Percentiles rank a stretch among this genome's conserved stretches.
Conservation (phyloP, 495 filamentous ascomycete species). For the Penicillium samsonianum region DNA sequence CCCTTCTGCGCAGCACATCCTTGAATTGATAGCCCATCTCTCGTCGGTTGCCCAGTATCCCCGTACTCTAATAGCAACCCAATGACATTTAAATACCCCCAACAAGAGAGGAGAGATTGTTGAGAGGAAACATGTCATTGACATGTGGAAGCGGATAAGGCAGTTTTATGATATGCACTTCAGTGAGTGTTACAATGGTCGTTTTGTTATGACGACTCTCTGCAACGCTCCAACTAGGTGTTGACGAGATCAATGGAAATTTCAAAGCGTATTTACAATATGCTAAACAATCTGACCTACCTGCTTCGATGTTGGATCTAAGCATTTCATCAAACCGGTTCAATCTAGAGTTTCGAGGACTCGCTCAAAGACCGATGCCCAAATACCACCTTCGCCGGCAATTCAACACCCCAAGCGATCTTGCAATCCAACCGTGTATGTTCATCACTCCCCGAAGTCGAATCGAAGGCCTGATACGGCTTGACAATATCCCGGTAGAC, state of each 20-base stretch:
- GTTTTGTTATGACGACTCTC: too few species aligned
- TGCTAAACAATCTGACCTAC: background rate
- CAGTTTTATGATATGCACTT: too few species aligned
- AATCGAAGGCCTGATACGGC: background rate
- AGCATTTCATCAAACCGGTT: background rate
- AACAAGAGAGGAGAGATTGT: too few species aligned
- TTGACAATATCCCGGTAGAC: conserved; percentile 34
- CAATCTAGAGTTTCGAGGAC: conserved; percentile 2
- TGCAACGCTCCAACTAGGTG: too few species aligned
- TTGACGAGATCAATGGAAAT: background rate
- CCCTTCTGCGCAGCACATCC: too few species aligned
- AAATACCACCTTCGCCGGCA: conserved; percentile 14
- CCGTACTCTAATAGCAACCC: too few species aligned
- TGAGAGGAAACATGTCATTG: too few species aligned
- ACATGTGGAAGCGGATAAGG: too few species aligned
- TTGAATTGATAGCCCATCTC: too few species aligned
- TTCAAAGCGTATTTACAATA: background rate
- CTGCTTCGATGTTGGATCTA: background rate
- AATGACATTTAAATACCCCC: too few species aligned
- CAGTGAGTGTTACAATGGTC: too few species aligned
- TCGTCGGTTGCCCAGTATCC: too few species aligned
- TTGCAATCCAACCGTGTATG: conserved; percentile 37
- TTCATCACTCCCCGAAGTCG: conserved; percentile 8
- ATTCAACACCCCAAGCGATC: conserved; percentile 37
- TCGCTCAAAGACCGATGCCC: conserved; percentile 1